Evolutionary conservation across 2,329 filamentous ascomycete genomes (phyloP).

Genomic region (Ophiostoma ulmi): DNA sequence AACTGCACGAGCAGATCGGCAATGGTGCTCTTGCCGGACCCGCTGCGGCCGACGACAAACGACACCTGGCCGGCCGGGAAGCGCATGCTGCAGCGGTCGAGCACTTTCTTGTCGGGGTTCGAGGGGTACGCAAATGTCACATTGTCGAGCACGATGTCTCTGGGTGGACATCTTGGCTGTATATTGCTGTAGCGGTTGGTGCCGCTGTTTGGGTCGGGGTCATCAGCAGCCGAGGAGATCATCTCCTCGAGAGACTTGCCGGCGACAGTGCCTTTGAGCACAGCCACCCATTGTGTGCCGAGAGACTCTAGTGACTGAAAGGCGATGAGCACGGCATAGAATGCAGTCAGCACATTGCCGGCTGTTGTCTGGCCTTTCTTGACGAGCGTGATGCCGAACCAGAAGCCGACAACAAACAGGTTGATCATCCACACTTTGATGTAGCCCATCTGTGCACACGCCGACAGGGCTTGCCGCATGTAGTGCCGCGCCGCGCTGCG

Average conservation of each 20-base stretch:
- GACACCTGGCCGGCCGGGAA: constrained; percentile 69
- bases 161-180: constrained; percentile 46
- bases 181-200: constrained; percentile 19
- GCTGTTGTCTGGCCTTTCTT: constrained; percentile 52
- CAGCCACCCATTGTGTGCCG: constrained; percentile 68
- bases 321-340: constrained; percentile 74
- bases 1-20: constrained; percentile 74
- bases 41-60: constrained; percentile 80
- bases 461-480: constrained; percentile 53
- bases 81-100: constrained; percentile 59
- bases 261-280: constrained; percentile 75
- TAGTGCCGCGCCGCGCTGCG: constrained; percentile 44
- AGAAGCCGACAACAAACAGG: constrained; percentile 86
- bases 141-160: constrained; percentile 64
- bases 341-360: constrained; percentile 72
- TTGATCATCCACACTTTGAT: constrained; percentile 68
- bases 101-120: constrained; percentile 54
- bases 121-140: constrained; percentile 79
- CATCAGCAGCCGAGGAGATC: neutral
- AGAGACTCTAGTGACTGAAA: constrained; percentile 70
- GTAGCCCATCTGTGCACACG: constrained; percentile 60
- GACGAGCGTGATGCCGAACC: constrained; percentile 73
- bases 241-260: constrained; percentile 51
- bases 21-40: constrained; percentile 88
- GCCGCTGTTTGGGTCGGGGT: too few relatives aligned